phyloP scores from a whole-genome alignment of 495 filamentous ascomycete species.

The Neurospora sp. region DNA sequence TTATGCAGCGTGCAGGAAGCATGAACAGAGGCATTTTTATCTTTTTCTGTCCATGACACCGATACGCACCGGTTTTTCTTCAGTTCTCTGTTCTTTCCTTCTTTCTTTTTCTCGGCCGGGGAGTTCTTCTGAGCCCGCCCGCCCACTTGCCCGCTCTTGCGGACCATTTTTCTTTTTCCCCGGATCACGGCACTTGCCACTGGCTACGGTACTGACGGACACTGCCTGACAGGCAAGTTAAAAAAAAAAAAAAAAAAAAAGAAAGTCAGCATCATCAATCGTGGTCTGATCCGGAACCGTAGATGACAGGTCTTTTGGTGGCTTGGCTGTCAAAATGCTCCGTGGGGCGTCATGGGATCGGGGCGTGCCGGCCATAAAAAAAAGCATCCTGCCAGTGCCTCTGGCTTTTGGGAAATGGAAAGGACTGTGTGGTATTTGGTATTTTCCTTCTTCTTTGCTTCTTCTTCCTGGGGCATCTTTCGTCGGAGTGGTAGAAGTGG shows the following conservation, averaged over 20 bases:
- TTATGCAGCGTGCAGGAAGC: not conserved
- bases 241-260: no score
- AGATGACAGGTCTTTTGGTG: not conserved
- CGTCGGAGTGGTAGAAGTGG: not conserved
- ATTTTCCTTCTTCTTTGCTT: not conserved
- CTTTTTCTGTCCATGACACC: not conserved
- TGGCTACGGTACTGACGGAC: not conserved
- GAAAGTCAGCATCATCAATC: not conserved
- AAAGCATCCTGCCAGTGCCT: not conserved
- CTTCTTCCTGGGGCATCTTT: not conserved
- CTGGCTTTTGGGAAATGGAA: not conserved
- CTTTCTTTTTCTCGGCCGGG: not conserved
- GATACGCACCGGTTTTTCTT: not conserved
- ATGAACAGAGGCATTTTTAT: not conserved
- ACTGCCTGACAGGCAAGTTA: not conserved
- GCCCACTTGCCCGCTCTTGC: not conserved
- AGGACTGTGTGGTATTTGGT: not conserved
- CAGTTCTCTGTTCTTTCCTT: not conserved
- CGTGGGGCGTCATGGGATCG: not conserved
- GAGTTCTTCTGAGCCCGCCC: not conserved
- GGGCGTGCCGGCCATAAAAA: not conserved
- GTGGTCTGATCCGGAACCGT: not conserved
- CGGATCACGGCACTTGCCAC: not conserved
- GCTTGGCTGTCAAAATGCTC: not conserved
- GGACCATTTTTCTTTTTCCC: not conserved